phyloP scores from a whole-genome alignment of 2,329 filamentous ascomycete species.

The Hypoxylon sp. region DNA sequence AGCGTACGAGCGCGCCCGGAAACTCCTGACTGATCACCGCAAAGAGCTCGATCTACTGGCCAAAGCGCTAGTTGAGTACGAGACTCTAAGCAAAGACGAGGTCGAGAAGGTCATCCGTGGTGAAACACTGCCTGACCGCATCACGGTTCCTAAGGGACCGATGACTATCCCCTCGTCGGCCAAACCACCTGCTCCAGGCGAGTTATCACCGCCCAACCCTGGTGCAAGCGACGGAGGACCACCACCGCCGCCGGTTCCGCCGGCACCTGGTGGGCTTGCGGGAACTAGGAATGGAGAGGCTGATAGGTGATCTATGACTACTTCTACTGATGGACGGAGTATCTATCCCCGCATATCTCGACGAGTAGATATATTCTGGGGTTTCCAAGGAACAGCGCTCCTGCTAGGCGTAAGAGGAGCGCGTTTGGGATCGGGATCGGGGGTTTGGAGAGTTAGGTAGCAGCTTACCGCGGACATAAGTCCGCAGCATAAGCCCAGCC shows the following conservation, averaged over 20 bases:
- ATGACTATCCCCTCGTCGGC: constrained; percentile 73
- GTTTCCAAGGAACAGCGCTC: neutral
- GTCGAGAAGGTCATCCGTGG: constrained; percentile 91
- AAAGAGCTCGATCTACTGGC: constrained; percentile 90
- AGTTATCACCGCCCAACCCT: constrained; percentile 37
- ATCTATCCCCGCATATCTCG: neutral
- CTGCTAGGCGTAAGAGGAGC: constrained; percentile 9
- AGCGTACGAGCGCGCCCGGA: constrained; percentile 77
- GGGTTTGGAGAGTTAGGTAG: constrained; percentile 5
- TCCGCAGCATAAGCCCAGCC: constrained; percentile 4
- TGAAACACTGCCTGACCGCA: constrained; percentile 79
- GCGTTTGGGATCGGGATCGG: constrained; percentile 4
- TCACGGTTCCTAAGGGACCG: constrained; percentile 68
- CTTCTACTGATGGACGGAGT: neutral
- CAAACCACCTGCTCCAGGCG: constrained; percentile 43
- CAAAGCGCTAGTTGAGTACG: constrained; percentile 91
- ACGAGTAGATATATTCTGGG: neutral
- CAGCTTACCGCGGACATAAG: constrained; percentile 5
- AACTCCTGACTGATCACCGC: constrained; percentile 78
- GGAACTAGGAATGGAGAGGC: constrained; percentile 23
- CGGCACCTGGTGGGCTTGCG: constrained; percentile 44
- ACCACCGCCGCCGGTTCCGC: constrained; percentile 46
- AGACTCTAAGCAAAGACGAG: constrained; percentile 89
- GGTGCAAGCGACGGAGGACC: constrained; percentile 34
- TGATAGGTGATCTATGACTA: constrained; percentile 12